Evolutionary conservation across 768 basidiomycete species (phyloP).

Genomic region (Lyophyllum decastes): DNA sequence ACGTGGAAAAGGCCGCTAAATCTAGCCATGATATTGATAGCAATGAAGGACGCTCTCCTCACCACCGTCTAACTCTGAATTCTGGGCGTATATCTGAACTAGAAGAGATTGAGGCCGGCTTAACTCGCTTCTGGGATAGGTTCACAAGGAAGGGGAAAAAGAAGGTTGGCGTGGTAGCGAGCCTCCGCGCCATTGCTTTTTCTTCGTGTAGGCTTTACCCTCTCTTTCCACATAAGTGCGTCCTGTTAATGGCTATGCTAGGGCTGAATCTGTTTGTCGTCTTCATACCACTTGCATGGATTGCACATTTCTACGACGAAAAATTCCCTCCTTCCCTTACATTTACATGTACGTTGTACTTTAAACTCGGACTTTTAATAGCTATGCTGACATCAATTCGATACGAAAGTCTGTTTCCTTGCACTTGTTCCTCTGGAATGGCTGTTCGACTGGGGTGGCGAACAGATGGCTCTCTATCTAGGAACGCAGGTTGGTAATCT

Average conservation of each 20-base stretch:
- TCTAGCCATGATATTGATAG: background rate
- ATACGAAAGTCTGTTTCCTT: conserved; percentile 59
- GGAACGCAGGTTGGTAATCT: conserved; percentile 70
- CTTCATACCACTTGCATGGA: conserved; percentile 64
- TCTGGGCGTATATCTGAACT: background rate
- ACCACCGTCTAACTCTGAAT: background rate
- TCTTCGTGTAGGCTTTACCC: conserved; percentile 47
- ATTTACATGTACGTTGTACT: conserved; percentile 32
- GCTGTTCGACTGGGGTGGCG: conserved; percentile 66
- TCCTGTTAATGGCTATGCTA: conserved; percentile 20
- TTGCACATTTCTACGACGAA: conserved; percentile 44
- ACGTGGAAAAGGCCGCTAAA: conserved; percentile 12
- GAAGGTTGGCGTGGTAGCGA: conserved; percentile 43
- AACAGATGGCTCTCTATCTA: conserved; percentile 56
- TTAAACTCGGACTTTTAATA: background rate
- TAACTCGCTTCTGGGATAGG: conserved; percentile 40
- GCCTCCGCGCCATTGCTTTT: conserved; percentile 44
- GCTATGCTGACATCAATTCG: background rate
- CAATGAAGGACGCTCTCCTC: background rate
- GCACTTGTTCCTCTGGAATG: conserved; percentile 67
- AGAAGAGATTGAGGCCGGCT: conserved; percentile 15
- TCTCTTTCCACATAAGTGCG: background rate
- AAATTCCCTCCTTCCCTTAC: conserved; percentile 36
- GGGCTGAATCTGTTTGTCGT: conserved; percentile 62
- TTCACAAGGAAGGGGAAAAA: conserved; percentile 48